Percentiles rank a stretch among this genome's conserved stretches.
phyloP scores from a whole-genome alignment of 305 asterid species.

The Fraxinus angustifolia region DNA sequence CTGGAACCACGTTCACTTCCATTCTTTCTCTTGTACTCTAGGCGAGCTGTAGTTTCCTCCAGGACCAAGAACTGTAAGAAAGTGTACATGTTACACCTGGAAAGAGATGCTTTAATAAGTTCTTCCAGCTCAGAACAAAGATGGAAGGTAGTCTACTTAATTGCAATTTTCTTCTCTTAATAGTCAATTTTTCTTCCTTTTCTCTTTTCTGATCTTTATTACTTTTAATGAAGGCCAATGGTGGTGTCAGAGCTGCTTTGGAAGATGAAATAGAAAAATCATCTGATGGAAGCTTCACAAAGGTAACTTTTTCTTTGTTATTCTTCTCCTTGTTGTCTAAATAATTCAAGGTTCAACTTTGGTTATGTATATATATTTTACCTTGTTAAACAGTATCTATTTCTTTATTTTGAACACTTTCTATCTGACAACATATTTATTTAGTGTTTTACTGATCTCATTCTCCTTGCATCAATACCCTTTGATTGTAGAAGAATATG shows the following conservation, averaged over 20 bases:
- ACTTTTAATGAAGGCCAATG: slow-evolving; percentile 49
- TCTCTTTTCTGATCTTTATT: background rate
- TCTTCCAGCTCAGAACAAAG: slow-evolving; percentile 39
- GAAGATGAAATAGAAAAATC: slow-evolving; percentile 37
- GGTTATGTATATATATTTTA: background rate
- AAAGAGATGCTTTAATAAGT: slow-evolving; percentile 58
- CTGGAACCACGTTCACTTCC: background rate
- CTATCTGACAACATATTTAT: background rate
- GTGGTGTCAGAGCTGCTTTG: slow-evolving; percentile 58
- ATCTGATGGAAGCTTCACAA: slow-evolving; percentile 65
- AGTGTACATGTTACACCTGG: slow-evolving; percentile 52
- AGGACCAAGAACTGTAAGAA: slow-evolving; percentile 51
- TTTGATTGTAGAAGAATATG: background rate
- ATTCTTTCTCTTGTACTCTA: slow-evolving; percentile 24
- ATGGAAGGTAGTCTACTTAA: slow-evolving; percentile 58
- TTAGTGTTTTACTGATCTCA: background rate
- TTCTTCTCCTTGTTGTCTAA: background rate
- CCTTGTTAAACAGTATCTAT: background rate
- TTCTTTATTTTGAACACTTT: background rate
- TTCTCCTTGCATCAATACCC: background rate
- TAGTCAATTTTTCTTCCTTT: slow-evolving; percentile 1
- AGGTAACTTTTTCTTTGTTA: slow-evolving; percentile 32
- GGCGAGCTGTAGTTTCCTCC: slow-evolving; percentile 61
- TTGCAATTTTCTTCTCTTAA: slow-evolving; percentile 18
- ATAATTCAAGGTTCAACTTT: background rate